Evolutionary conservation across 2,329 filamentous ascomycete genomes (phyloP), one percentile per base, ranked within the genome.

Genomic region (Myriangium duriaei): DNA sequence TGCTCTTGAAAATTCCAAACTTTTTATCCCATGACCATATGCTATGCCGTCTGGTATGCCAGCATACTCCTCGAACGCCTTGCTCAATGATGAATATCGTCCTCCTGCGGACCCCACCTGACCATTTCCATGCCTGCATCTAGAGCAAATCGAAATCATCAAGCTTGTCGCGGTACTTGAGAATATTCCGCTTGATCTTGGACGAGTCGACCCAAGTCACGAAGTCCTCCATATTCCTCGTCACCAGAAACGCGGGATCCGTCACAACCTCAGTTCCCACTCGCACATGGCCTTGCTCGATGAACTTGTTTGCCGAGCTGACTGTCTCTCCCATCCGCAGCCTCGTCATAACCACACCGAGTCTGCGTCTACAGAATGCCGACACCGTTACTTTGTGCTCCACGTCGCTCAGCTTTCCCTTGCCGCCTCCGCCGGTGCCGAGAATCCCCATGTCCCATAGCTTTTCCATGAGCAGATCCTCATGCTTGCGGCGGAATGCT

Each of bases 171-270:
- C 85, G 76, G 58, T 95, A 96, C 62, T 83, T 84, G 74, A 94
- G 79, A 47, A 95, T 93, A 56, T 86, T 91, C 56, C 81, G 74
- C 79, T 93, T 94, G 59, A 96, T 87, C 81, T 95, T 95, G 61
- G 84, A 92, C 43, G 84, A 85, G 52, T 92, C 83, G 7, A 88
- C 80, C 88, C 88, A 96, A 0, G 88, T 95, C 12, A 96, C 81
- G 57, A 92, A 94, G 62, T 96, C 88, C 63, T 96, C 88, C 72
- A 93, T 84, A 44, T 76, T 82, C 47, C 87, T 71, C 26, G 84
- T 91, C 5, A 96, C 85, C 37, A 95, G 61, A 52, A 86, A 95
- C 1, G 86, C 87, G 17, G 86, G 78, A 56, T 96, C 88, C 2
- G 83, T 92, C 16, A 95, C 73, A 1, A 87, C 81, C 54, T 95